Base-by-base conservation (phyloP, 345 rosid genomes). In the Syzygium aqueum region DNA sequence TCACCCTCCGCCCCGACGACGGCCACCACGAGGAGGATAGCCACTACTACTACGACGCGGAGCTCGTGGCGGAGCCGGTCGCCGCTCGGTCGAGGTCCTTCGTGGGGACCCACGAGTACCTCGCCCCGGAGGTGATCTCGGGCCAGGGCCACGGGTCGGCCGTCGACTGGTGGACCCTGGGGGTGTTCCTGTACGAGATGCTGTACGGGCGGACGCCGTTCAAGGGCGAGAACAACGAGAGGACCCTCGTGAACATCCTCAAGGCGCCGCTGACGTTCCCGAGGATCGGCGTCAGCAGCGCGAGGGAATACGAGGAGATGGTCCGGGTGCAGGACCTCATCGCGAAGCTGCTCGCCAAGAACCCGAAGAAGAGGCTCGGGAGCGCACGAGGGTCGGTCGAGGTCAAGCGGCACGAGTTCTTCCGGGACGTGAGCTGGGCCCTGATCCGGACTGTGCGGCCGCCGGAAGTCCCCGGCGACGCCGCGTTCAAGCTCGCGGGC, bases 141-240 rank as follows among this genome's bases (percentile, higher is more conserved):
- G 99, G 98, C 16, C 97, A 96, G 90, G 99, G 98, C 19, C 99
- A 97, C 88, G 99, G 99, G 23, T 93, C 97, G 78, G 98, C 96
- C 3, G 99, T 97, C 77, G 99, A 97, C 86, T 97, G 99, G 99
- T 97, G 99, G 99, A 95, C 99, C 2, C 89, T 93, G 1, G 99
- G 99, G 15, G 94, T 96, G 89, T 95, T 97, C 87, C 82, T 97
- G 80, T 96, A 96, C 86, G 99, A 97, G 89, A 95, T 96, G 98
- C 37, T 97, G 57, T 95, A 93, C 28, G 98, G 99, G 12, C 92
- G 78, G 88, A 97, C 99, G 10, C 99, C 98, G 5, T 97, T 97
- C 91, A 95, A 96, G 86, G 99, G 98, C 0, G 99, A 97, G 77
- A 95, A 93, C 93, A 97, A 97, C 77, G 98, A 95, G 93, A 96